Conservation (phyloP, 306 rosid genomes). For the Prunus salicina region DNA sequence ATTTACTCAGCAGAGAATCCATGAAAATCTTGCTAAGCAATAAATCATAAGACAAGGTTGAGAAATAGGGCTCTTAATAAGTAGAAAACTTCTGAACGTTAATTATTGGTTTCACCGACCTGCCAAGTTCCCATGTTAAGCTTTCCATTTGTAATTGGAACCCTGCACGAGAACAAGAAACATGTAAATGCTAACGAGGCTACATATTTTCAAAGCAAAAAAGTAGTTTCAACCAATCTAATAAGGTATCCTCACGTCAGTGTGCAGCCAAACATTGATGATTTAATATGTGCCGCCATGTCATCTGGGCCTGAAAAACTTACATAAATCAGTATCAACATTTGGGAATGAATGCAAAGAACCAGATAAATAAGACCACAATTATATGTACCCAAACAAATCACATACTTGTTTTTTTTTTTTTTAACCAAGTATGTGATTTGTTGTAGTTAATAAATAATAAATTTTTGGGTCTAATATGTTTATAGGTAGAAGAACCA, state of each 20-base stretch:
- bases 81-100: neutral
- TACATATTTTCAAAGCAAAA: conserved; percentile 15
- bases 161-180: conserved; percentile 42
- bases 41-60: neutral
- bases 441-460: too few relatives aligned
- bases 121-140: conserved; percentile 99
- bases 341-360: neutral
- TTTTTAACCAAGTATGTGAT: too few relatives aligned
- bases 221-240: conserved; percentile 15
- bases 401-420: too few relatives aligned
- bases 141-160: conserved; percentile 89
- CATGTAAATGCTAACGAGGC: conserved; percentile 3
- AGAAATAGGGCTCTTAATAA: neutral
- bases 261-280: conserved; percentile 91
- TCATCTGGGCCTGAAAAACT: conserved; percentile 78
- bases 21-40: neutral
- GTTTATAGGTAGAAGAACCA: too few relatives aligned
- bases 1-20: neutral
- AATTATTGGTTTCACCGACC: conserved; percentile 38
- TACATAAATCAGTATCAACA: conserved; percentile 18
- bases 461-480: too few relatives aligned
- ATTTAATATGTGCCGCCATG: conserved; percentile 97
- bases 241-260: conserved; percentile 52
- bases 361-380: neutral
- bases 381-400: neutral